Evolutionary conservation across 768 basidiomycete species (phyloP), one percentile per base, ranked within the genome.

Genomic region (Coprinellus micaceus): DNA sequence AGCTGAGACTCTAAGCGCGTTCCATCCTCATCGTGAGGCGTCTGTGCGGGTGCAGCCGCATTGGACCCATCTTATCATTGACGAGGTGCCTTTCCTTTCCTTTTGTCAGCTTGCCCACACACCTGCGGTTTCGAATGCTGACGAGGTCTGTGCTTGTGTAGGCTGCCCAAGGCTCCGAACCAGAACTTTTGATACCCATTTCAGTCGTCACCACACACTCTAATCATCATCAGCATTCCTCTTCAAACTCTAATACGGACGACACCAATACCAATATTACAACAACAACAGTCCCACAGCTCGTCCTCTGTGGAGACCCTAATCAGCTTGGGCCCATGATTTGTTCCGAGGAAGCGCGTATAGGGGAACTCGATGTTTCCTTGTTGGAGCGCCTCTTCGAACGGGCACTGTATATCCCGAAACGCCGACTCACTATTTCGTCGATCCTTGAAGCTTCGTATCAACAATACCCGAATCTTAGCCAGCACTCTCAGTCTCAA

Each of bases 151-250:
- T 24, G 22, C 12, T 12, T n/a, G n/a, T 17, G 4, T 56, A 80
- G 79, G 79, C 80, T 17, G 80, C 78, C 3, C 79, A 82, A 72
- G 79, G 77, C 10, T 77, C 78, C 12, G 80, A 82, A 59, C 79
- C 80, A 9, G 80, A 80, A 58, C 70, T 80, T 25, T 63, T 76
- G 44, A 71, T 80, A 21, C 78, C 80, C 1, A 78, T 80, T 21
- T 78, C 78, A 9, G 77, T 79, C 1, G 76, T 80, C 24, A 60
- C 74, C 12, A 67, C 71, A 6, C 61, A 65, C 51, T 45, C 52
- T 17, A 37, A 36, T 19, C 21, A 58, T n/a, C n/a, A n/a, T n/a
- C n/a, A n/a, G n/a, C 51, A 22, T 40, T 5, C 26, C 25, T 4
- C 41, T 24, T 4, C 10, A 24, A n/a, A n/a, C n/a, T n/a, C n/a